Base-by-base conservation (phyloP, 1,284 basidiomycete genomes). In the Melanopsichium pennsylvanicum region DNA sequence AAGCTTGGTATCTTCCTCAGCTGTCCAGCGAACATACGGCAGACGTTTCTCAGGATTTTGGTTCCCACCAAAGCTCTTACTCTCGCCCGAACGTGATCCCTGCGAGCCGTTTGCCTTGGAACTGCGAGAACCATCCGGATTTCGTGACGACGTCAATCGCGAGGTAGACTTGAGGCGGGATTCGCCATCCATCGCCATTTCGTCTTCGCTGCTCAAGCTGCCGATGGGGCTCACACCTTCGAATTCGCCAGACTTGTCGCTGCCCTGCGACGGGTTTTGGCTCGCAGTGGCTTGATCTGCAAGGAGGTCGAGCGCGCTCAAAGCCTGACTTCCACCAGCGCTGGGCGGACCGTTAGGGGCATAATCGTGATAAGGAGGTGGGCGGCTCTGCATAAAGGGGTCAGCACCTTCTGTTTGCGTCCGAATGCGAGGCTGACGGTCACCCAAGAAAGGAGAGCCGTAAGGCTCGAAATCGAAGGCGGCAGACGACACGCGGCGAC, bases 271-370 rank as follows among this genome's bases (percentile, higher is more conserved):
- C 27, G 74, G 74, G 19, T 76, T 72, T 41, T 79, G 77, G 43
- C 66, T 71, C 5, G 76, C 72, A 2, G 78, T 78, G 8, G 79
- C 79, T 47, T 81, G 79, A 42, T 81, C 77, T 15, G 79, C 79
- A 10, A 81, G 73, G 45, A 81, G 45, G 51, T 81, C 79, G 21
- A 81, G 62, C 32, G 79, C 79, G 18, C 69, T 70, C 16, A 78
- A 31, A n/a, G 45, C 57, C 27, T 70, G 59, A 26, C 58, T 62
- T 4, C 48, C 62, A 23, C 41, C 58, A 15, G 54, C 62, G 37
- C 49, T 61, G 11, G 57, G 52, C 3, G 52, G 47, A 0, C 61
- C 57, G 42, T 42, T 66, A 1, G 48, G 57, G 2, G 49, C 61
- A 39, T 64, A 66, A 39, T 70, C 68, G 25, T 54, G 38, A 38